Evolutionary conservation across 164 flowering plant species (phyloP).

Genomic region (Magnolia sinica): DNA sequence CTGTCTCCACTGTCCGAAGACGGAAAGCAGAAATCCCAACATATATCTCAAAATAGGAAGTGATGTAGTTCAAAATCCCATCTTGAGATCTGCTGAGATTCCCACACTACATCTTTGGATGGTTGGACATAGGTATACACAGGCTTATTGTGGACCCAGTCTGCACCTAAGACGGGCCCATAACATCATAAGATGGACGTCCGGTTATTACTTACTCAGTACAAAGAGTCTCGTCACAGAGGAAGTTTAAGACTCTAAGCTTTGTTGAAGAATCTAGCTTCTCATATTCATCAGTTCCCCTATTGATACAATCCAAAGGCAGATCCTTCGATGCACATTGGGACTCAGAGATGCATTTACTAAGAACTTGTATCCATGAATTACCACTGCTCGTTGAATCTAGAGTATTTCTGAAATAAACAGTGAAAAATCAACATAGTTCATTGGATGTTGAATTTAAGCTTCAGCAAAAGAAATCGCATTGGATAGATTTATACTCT

Average conservation of each 20-base stretch:
- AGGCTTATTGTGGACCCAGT: too few species aligned
- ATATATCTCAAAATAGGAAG: too few species aligned
- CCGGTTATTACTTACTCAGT: constrained; percentile 52
- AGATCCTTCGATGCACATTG: constrained; percentile 28
- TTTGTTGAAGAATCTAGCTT: constrained; percentile 44
- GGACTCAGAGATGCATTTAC: constrained; percentile 47
- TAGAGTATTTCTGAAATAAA: constrained; percentile 31
- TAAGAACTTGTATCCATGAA: constrained; percentile 60
- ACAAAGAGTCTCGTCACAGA: constrained; percentile 76
- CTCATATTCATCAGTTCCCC: constrained; percentile 40
- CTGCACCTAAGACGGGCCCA: too few species aligned
- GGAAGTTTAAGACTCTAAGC: constrained; percentile 56
- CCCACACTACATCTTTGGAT: too few species aligned
- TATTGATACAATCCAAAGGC: constrained; percentile 28
- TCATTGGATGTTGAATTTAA: neutral
- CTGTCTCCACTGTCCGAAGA: too few species aligned
- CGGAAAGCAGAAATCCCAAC: too few species aligned
- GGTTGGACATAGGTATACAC: too few species aligned
- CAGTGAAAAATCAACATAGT: neutral
- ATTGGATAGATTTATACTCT: constrained; percentile 31
- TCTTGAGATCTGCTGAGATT: too few species aligned
- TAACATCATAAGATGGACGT: too few species aligned
- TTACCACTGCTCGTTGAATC: constrained; percentile 28
- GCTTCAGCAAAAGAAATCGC: neutral
- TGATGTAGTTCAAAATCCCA: too few species aligned